A percentile compares a stretch with the other conserved stretches of the same genome.
These are phyloP conservation scores for Globomyces sp. DNA, from an alignment of 371 early-diverging fungal genomes.

Conservation along the genomic window DNA sequence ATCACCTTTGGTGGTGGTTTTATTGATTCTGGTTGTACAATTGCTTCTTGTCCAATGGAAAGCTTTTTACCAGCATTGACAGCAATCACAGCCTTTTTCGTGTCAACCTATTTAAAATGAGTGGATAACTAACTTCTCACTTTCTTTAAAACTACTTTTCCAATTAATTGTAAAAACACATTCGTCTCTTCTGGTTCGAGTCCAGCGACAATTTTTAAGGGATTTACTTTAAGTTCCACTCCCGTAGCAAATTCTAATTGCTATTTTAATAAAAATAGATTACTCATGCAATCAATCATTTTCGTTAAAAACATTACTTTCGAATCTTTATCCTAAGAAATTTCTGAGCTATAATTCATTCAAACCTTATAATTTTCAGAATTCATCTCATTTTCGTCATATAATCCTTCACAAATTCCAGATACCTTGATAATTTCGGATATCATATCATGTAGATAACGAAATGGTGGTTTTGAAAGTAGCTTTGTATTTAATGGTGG, in stretches of 20 bases:
- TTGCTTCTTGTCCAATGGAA: background rate
- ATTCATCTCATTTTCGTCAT: constrained; percentile 46
- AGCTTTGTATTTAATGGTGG: constrained; percentile 55
- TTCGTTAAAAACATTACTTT: constrained; percentile 52
- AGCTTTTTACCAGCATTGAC: background rate
- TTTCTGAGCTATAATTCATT: background rate
- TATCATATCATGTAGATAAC: constrained; percentile 56
- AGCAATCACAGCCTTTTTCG: too few relatives aligned
- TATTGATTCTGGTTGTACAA: background rate
- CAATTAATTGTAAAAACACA: constrained; percentile 48
- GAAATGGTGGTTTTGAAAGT: constrained; percentile 57
- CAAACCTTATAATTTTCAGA: constrained; percentile 46
- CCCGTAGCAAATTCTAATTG: constrained; percentile 40
- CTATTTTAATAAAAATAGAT: background rate
- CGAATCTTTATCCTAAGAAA: constrained; percentile 47
- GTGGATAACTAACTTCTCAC: constrained; percentile 13
- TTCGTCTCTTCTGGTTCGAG: constrained; percentile 57
- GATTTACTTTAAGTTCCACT: constrained; percentile 42
- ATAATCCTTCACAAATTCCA: constrained; percentile 44
- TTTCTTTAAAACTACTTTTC: constrained; percentile 44
- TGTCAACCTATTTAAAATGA: too few relatives aligned
- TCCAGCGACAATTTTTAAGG: constrained; percentile 56
- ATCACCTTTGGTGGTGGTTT: background rate
- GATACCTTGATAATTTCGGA: constrained; percentile 42
- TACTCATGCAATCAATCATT: constrained; percentile 48